Conservation (phyloP, 2,329 filamentous ascomycete genomes). For the Cladophialophora carrionii region DNA sequence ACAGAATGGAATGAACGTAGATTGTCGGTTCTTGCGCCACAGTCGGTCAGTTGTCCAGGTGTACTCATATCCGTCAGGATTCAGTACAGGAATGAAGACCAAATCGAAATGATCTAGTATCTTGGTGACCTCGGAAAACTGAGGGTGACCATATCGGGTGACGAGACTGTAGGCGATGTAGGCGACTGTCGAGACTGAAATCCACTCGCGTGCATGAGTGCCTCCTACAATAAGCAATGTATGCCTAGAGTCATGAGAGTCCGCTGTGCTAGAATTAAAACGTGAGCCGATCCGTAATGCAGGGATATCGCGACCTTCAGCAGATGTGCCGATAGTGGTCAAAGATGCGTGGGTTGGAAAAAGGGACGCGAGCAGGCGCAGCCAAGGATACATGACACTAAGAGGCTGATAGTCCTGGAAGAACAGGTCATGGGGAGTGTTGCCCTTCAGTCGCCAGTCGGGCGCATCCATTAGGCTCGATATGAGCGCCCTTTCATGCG, state of each 20-base stretch:
- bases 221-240: slow-evolving; percentile 83
- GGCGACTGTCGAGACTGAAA: slow-evolving; percentile 85
- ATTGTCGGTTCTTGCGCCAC: slow-evolving; percentile 92
- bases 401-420: slow-evolving; percentile 91
- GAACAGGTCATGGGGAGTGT: slow-evolving; percentile 66
- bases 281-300: slow-evolving; percentile 74
- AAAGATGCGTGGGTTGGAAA: slow-evolving; percentile 78
- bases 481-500: slow-evolving; percentile 35
- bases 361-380: slow-evolving; percentile 85
- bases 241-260: slow-evolving; percentile 57
- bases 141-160: slow-evolving; percentile 70
- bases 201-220: slow-evolving; percentile 95
- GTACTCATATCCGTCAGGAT: slow-evolving; percentile 93
- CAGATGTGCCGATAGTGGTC: slow-evolving; percentile 79
- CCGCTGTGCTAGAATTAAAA: slow-evolving; percentile 44
- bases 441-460: slow-evolving; percentile 46
- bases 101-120: slow-evolving; percentile 84
- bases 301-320: slow-evolving; percentile 82
- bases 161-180: slow-evolving; percentile 89
- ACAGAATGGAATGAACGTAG: slow-evolving; percentile 80
- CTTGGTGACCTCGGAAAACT: slow-evolving; percentile 69
- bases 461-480: slow-evolving; percentile 39
- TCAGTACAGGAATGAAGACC: slow-evolving; percentile 83
- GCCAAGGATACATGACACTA: slow-evolving; percentile 84
- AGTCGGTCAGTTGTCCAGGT: slow-evolving; percentile 89